Evolutionary conservation across 1,139 yeast genomes (phyloP), one percentile per base, ranked within the genome.

Genomic region (Hyphopichia pseudoburtonii): DNA sequence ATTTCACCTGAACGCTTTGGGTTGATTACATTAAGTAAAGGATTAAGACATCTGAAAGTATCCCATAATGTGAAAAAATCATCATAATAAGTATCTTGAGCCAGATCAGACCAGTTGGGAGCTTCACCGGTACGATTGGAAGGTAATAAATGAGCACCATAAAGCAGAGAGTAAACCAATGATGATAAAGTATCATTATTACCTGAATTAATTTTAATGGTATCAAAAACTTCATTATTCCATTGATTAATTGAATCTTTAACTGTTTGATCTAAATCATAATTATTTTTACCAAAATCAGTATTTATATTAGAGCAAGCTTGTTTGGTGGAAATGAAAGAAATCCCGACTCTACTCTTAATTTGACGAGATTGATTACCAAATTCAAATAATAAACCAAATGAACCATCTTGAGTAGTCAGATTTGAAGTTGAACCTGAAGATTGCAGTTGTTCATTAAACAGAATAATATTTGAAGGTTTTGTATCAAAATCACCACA

Each of bases 21-120:
- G 36, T 56, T 56, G 27, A 65, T 38, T 17, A 63, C 51, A 30
- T 63, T 56, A 33, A 55, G 44, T 17, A 66, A 46, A 3, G 72
- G 72, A 38, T 59, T 52, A 17, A 62, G 47, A 26, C 64, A 57
- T 17, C 72, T 45, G 49, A 64, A 66, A 1, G 66, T 57, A 42
- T 66, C 71, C 73, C 73, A 66, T 25, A 66, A 49, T n/a, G 67
- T 64, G 43, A 61, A 64, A 55, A 61, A 66, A 38, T 66, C 71
- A 42, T 65, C 70, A 41, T 65, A 66, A 39, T 63, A 64, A 5
- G 62, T 57, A 12, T 56, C 57, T 4, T 46, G 32, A 0, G 57
- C 37, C 6, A 50, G 37, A 49, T 56, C 52, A 24, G 15, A 15
- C 51, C 51, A 47, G 23, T 51, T 42, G 8, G 67, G 64, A 35